A percentile compares a stretch with the other conserved stretches of the same genome.
phyloP scores from a whole-genome alignment of 2,329 filamentous ascomycete genomes.

The Colletotrichum sp. region DNA sequence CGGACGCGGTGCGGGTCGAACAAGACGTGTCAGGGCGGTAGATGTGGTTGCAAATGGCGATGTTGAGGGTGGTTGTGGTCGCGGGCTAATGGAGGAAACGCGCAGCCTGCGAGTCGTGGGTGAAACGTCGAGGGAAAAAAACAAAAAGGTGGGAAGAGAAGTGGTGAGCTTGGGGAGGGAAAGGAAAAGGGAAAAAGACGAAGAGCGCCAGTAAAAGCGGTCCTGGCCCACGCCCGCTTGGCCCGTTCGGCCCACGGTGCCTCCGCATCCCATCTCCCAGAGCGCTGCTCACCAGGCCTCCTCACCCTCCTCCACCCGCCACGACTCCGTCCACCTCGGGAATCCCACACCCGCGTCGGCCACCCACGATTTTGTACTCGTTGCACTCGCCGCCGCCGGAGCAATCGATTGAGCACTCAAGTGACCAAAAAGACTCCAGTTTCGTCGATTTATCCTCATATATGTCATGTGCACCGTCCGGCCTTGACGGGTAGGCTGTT shows the following conservation, averaged over 20 bases:
- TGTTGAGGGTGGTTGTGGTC: constrained; percentile 14
- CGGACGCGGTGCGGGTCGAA: constrained; percentile 20
- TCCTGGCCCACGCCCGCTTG: constrained; percentile 21
- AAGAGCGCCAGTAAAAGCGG: constrained; percentile 23
- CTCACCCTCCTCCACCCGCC: constrained; percentile 32
- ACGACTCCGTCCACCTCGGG: constrained; percentile 34
- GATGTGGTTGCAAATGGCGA: constrained; percentile 3
- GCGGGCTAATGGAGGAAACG: constrained; percentile 5
- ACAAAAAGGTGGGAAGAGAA: constrained; percentile 32
- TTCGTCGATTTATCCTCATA: background rate
- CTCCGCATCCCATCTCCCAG: constrained; percentile 21
- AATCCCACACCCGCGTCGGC: constrained; percentile 38
- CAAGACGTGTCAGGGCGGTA: constrained; percentile 16
- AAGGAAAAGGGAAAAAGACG: constrained; percentile 32
- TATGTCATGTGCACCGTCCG: background rate
- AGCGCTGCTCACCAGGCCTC: constrained; percentile 21
- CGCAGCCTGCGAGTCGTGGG: constrained; percentile 9
- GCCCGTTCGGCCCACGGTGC: constrained; percentile 21
- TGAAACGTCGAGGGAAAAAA: constrained; percentile 25
- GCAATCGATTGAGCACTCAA: constrained; percentile 44
- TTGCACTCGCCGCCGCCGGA: constrained; percentile 55
- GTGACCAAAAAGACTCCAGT: background rate
- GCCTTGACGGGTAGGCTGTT: constrained; percentile 11
- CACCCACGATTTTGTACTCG: constrained; percentile 67
- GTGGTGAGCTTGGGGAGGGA: constrained; percentile 27